A percentile compares a stretch with the other conserved stretches of the same genome.
Conservation (phyloP, 2,329 filamentous ascomycete species). For the Colletotrichum shisoi region DNA sequence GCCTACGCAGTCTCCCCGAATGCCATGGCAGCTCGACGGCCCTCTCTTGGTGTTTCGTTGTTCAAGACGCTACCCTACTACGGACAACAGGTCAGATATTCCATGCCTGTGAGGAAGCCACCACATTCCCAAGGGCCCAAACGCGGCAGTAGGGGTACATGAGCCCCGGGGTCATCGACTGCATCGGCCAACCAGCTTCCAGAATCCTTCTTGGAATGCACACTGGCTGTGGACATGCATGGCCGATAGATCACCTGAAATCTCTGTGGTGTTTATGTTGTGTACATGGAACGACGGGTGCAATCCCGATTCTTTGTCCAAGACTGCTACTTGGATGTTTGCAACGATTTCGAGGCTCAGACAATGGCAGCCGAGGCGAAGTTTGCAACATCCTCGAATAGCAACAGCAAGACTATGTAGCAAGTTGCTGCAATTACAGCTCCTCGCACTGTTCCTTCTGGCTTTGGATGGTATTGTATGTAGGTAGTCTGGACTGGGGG, state of each 20-base stretch:
- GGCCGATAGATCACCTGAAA: conserved; percentile 25
- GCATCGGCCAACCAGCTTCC: conserved; percentile 21
- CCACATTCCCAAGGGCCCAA: conserved; percentile 9
- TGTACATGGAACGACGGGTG: conserved; percentile 19
- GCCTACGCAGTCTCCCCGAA: background rate
- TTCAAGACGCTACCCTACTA: background rate
- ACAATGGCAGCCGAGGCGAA: background rate
- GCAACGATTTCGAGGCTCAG: background rate
- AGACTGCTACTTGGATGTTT: background rate
- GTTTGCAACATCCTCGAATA: background rate
- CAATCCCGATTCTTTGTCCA: conserved; percentile 3
- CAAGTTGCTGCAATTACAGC: background rate
- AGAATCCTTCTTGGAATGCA: background rate
- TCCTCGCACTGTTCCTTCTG: background rate
- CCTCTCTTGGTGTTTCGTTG: conserved; percentile 13
- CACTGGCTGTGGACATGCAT: conserved; percentile 17
- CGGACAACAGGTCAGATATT: conserved; percentile 5
- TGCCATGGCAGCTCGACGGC: conserved; percentile 16
- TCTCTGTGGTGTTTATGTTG: background rate
- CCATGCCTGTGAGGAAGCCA: background rate
- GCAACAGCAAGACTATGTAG: background rate
- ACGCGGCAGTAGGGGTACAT: conserved; percentile 4
- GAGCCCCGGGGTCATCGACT: background rate
- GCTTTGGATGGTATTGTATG: background rate
- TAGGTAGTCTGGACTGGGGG: background rate